Evolutionary conservation across 805 yeast species (phyloP).

Genomic region (Candida xyloterini): DNA sequence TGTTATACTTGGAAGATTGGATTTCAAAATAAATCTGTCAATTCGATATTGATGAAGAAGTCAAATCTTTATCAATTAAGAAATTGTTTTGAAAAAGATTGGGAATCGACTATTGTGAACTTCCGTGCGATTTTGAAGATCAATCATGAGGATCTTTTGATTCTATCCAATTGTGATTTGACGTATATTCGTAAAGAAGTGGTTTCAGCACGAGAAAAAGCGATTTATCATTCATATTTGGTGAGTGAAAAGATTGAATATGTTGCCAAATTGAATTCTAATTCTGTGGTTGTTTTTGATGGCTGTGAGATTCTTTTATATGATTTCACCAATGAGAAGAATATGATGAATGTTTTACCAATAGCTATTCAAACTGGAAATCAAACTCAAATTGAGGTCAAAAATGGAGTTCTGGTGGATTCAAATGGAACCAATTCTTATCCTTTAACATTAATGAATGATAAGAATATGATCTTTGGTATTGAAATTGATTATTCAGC

Average conservation of each 20-base stretch:
- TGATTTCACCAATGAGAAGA: slow-evolving; percentile 26
- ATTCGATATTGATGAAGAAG: slow-evolving; percentile 19
- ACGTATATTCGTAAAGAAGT: slow-evolving; percentile 26
- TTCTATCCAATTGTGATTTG: slow-evolving; percentile 30
- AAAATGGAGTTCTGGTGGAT: slow-evolving; percentile 17
- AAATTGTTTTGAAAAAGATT: slow-evolving; percentile 24
- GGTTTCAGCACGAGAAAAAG: slow-evolving; percentile 8
- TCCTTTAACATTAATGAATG: slow-evolving; percentile 46
- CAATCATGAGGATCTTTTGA: slow-evolving; percentile 29
- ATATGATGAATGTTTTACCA: slow-evolving; percentile 27
- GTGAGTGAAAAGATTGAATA: slow-evolving; percentile 32
- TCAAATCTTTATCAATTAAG: slow-evolving; percentile 29
- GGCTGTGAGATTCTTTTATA: slow-evolving; percentile 33
- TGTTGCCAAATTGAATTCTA: slow-evolving; percentile 27
- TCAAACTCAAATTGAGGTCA: slow-evolving; percentile 17
- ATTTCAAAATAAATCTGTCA: neutral
- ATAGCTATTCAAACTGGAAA: slow-evolving; percentile 32
- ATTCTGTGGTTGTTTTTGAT: slow-evolving; percentile 31
- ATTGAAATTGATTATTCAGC: slow-evolving; percentile 41
- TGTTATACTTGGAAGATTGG: slow-evolving; percentile 35
- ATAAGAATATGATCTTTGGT: slow-evolving; percentile 48
- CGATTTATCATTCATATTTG: slow-evolving; percentile 24
- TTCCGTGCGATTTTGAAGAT: slow-evolving; percentile 28
- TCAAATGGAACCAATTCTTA: slow-evolving; percentile 40
- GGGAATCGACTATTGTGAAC: slow-evolving; percentile 23